Percentiles rank a stretch among this genome's conserved stretches.
These are phyloP conservation scores for Phytopythium cucurbitacearum DNA, from an alignment of 352 stramenopile species.

Conservation along the genomic window DNA sequence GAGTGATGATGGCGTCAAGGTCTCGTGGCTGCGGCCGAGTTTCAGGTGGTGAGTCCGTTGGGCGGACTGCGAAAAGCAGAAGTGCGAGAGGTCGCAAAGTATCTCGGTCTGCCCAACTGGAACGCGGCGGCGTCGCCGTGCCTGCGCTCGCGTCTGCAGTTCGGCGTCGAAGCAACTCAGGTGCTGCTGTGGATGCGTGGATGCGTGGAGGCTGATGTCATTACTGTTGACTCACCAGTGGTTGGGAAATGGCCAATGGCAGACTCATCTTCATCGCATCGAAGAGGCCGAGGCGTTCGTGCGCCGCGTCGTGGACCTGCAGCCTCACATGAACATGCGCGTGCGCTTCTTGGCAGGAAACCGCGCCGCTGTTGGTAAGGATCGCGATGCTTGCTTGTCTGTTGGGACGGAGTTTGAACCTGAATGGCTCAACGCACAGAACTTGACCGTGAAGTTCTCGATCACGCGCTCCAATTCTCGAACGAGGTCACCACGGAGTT, in stretches of 20 bases:
- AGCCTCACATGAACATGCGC: constrained; percentile 54
- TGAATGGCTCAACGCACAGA: constrained; percentile 16
- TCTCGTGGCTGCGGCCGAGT: constrained; percentile 91
- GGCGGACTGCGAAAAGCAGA: constrained; percentile 87
- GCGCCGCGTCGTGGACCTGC: constrained; percentile 33
- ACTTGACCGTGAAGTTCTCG: constrained; percentile 29
- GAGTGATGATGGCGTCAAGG: constrained; percentile 34
- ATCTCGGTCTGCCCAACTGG: constrained; percentile 94
- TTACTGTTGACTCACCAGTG: neutral
- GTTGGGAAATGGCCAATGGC: neutral
- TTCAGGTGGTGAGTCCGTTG: constrained; percentile 91
- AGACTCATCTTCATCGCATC: constrained; percentile 69
- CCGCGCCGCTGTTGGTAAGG: constrained; percentile 59
- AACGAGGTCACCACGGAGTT: constrained; percentile 32
- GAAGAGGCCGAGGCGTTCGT: constrained; percentile 68
- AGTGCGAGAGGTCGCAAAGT: constrained; percentile 84
- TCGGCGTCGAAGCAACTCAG: constrained; percentile 91
- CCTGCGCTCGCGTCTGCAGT: constrained; percentile 92
- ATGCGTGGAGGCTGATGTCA: constrained; percentile 1
- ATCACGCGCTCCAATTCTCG: constrained; percentile 18
- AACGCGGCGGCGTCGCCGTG: constrained; percentile 95
- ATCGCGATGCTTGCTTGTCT: neutral
- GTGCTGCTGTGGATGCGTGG: constrained; percentile 31
- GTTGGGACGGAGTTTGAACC: neutral
- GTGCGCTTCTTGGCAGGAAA: constrained; percentile 75